Evolutionary conservation across 495 filamentous ascomycete genomes (phyloP).

Genomic region (Trypethelium eluteriae): DNA sequence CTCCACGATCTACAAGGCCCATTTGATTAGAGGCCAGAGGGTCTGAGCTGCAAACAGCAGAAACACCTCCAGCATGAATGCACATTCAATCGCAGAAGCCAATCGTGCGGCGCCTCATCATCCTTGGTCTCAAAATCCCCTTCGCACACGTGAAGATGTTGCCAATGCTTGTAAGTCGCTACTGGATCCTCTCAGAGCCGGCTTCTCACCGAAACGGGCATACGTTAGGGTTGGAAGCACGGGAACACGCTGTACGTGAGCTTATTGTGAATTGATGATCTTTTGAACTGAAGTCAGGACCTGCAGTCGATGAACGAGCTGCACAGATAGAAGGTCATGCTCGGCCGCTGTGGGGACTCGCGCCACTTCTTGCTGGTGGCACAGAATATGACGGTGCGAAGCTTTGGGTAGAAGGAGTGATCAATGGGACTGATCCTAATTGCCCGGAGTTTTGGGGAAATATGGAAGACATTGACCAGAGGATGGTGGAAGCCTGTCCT

Average conservation of each 20-base stretch:
- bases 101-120: constrained; percentile 26
- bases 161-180: constrained; percentile 33
- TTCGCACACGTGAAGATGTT: constrained; percentile 32
- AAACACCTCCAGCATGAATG: background rate
- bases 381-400: constrained; percentile 53
- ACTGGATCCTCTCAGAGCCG: constrained; percentile 32
- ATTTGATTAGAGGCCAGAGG: no score
- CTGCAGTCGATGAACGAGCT: constrained; percentile 54
- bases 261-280: background rate
- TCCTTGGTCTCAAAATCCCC: constrained; percentile 33
- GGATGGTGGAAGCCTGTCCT: constrained; percentile 82
- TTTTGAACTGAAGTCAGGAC: background rate
- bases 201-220: constrained; percentile 29
- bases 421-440: constrained; percentile 58
- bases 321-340: constrained; percentile 71
- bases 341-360: constrained; percentile 67
- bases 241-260: constrained; percentile 29
- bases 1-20: background rate
- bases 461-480: constrained; percentile 63
- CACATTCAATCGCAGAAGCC: constrained; percentile 17
- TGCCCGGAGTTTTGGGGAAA: constrained; percentile 66
- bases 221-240: constrained; percentile 30
- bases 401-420: constrained; percentile 60
- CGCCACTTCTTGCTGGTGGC: constrained; percentile 57
- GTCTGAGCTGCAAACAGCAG: background rate